Percentiles rank a stretch among this genome's conserved stretches.
Evolutionary conservation across 2,329 filamentous ascomycete genomes (phyloP).

Genomic region (Bimuria novae-zelandiae): DNA sequence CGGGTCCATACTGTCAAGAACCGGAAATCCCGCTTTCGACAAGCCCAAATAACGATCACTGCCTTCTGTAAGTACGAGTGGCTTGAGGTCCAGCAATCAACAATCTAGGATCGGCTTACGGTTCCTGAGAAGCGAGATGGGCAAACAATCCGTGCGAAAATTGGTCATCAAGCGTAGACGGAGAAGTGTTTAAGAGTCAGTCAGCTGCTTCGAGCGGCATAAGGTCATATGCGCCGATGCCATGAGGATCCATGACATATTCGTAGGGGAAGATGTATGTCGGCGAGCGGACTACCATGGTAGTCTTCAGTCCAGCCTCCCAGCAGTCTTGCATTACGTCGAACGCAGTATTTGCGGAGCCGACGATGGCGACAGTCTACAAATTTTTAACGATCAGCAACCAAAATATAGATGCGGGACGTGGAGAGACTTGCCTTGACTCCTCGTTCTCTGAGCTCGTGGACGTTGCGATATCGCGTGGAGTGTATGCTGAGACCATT

Average conservation of each 20-base stretch:
- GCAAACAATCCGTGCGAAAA: conserved; percentile 5
- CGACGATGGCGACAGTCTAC: conserved; percentile 34
- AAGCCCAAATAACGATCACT: conserved; percentile 42
- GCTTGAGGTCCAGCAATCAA: neutral
- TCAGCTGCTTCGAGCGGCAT: conserved; percentile 25
- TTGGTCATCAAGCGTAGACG: conserved; percentile 1
- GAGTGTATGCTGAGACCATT: conserved; percentile 35
- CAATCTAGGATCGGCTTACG: neutral
- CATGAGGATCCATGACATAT: conserved; percentile 30
- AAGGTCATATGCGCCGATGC: conserved; percentile 25
- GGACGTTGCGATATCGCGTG: conserved; percentile 21
- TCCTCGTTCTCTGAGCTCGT: conserved; percentile 19
- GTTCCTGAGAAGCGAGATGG: conserved; percentile 5
- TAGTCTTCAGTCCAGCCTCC: conserved; percentile 28
- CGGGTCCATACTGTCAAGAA: conserved; percentile 38
- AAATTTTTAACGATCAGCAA: neutral
- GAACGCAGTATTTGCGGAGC: conserved; percentile 52
- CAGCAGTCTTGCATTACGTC: conserved; percentile 46
- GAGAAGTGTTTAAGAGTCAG: neutral
- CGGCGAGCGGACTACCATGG: conserved; percentile 44
- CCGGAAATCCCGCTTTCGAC: conserved; percentile 43
- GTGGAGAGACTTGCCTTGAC: conserved; percentile 19
- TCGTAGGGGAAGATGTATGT: conserved; percentile 44
- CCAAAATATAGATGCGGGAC: neutral
- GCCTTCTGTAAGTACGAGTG: neutral